Base-by-base conservation (phyloP, 2,329 filamentous ascomycete species). In the Colletotrichum sp. region DNA sequence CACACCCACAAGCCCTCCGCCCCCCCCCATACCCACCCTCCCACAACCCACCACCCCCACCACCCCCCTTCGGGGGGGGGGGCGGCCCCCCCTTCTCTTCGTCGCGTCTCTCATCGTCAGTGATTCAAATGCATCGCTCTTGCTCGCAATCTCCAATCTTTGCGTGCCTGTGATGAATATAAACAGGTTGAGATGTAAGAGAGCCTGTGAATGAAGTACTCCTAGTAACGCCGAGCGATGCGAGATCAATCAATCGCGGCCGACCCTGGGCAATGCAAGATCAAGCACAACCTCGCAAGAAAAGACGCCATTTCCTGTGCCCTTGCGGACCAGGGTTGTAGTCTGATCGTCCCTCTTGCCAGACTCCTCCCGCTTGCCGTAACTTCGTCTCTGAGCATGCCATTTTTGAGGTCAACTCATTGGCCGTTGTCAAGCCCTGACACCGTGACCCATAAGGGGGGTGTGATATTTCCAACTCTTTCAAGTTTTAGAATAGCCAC, bases 401-500 rank as follows among this genome's bases (percentile, higher is more conserved):
- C 43, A 13, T 48, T 48, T 13, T 24, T 24, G 12, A 13, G 43
- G 6, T 48, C 43, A 48, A 21, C n/a, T n/a, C 43, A 21, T 48
- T 21, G 43, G n/a, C 43, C 10, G 12, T 48, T 13, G 18, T 48
- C 43, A 12, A 21, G n/a, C 43, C 43, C 10, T 21, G n/a, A 48
- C n/a, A 21, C n/a, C n/a, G n/a, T 21, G 43, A 48, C 43, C 43
- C 43, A 48, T 13, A 13, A 21, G 43, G 10, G 10, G 16, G 43
- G 6, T 12, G 43, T 48, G 43, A 10, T n/a, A 58, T 28, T 26
- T 24, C 15, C 26, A 26, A 16, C 55, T 28, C 55, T 48, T 48
- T 21, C 10, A 7, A 48, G 43, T 48, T 48, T 90, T 83, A 96
- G 81, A 95, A 97, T 76, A 98, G 84, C 96, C 96, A 98, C 75